Conservation (phyloP, 441 rosid genomes). For the Gossypium davidsonii region DNA sequence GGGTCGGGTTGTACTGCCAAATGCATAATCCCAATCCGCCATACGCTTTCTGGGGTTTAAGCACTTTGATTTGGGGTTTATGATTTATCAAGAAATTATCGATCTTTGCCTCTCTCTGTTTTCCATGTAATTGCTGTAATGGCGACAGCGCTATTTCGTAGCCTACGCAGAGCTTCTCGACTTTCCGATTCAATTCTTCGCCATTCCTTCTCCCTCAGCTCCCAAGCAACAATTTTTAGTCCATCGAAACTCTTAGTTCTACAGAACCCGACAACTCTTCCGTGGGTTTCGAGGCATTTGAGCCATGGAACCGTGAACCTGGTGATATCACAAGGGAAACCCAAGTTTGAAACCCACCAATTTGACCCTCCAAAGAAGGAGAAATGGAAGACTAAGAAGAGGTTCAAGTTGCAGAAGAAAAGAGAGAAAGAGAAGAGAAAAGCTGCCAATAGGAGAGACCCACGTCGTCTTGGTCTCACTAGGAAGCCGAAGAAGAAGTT, state of each 20-base stretch:
- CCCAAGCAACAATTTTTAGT: constrained; percentile 18
- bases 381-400: constrained; percentile 73
- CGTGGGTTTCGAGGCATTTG: constrained; percentile 36
- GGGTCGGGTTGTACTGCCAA: background rate
- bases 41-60: background rate
- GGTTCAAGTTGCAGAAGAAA: constrained; percentile 66
- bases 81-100: background rate
- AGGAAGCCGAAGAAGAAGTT: constrained; percentile 52
- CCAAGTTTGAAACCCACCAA: constrained; percentile 68
- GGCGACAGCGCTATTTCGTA: constrained; percentile 28
- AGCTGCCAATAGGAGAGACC: constrained; percentile 79
- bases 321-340: constrained; percentile 82
- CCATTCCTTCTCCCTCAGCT: constrained; percentile 19
- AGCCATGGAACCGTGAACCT: constrained; percentile 66
- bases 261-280: constrained; percentile 18
- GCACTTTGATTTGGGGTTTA: background rate
- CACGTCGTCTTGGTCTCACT: constrained; percentile 60
- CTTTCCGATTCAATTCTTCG: constrained; percentile 17
- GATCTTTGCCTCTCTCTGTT: background rate
- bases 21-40: background rate
- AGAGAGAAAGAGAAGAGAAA: constrained; percentile 70
- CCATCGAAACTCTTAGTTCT: constrained; percentile 12
- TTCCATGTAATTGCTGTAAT: constrained; percentile 15
- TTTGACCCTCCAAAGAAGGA: constrained; percentile 77
- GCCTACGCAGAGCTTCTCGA: constrained; percentile 27